Base-by-base conservation (phyloP, 768 basidiomycete species). In the Coprinopsis marcescibilis region DNA sequence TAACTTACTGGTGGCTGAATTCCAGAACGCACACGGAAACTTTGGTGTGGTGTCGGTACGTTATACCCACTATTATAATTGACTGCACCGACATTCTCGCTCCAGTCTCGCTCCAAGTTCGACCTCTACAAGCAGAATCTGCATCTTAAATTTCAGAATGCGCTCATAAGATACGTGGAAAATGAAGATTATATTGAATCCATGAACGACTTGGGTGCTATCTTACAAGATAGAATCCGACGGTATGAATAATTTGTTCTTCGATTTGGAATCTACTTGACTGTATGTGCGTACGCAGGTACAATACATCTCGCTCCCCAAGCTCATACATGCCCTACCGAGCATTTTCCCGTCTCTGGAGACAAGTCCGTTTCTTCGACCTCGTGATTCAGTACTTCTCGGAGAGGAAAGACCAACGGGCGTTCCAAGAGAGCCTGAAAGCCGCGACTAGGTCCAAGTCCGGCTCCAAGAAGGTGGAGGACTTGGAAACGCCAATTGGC, bases 71-170 rank as follows among this genome's bases (percentile, higher is more conserved):
- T 20, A 10, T 13, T 12, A n/a, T 19, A 1, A 2, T 44, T 30
- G 8, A 8, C 23, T 21, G 45, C 33, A 29, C 7, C 29, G 17
- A 15, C 35, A 26, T 23, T 52, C 11, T 43, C 52, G 54, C 6
- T 21, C 23, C 48, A 94, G 89, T 79, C 94, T 10, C 78, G 82
- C 47, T 96, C 91, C 2, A 80, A 74, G 45, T 73, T 77, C 53
- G 95, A 98, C 62, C 61, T 83, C 15, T 89, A 94, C 67, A 95
- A 91, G 61, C 84, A 90, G 55, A 64, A 83, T 7, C 66, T 90
- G 47, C 75, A 79, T 50, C 66, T 95, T 55, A 83, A 71, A 52
- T 88, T 97, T 55, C 71, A 78, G 27, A 68, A 77, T 45, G 76
- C 79, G 5, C 68, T 80, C 1, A 62, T 92, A 15, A 78, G 78